A percentile compares a stretch with the other conserved stretches of the same genome.
Conservation (phyloP, 495 filamentous ascomycete species). For the Tuber brumale region DNA sequence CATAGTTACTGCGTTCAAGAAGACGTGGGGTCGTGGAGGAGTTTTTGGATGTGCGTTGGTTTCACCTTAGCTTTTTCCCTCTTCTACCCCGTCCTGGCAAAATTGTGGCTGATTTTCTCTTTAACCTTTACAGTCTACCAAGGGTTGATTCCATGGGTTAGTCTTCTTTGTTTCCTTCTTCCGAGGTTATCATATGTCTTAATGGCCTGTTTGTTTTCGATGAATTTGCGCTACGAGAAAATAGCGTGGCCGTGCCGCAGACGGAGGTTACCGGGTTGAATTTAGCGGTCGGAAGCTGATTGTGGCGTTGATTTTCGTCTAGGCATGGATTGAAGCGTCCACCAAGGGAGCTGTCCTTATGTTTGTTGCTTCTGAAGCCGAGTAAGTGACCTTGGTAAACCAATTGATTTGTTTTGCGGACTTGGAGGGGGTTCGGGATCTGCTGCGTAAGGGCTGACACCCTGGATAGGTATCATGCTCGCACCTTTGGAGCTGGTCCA, state of each 20-base stretch:
- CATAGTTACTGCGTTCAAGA: conserved; percentile 69
- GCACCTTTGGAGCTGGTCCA: conserved; percentile 68
- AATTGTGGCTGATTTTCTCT: not conserved
- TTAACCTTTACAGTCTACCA: conserved; percentile 69
- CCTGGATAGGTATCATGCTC: conserved; percentile 60
- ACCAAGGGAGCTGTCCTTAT: conserved; percentile 98
- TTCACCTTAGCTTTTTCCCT: conserved; percentile 9
- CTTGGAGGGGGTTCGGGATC: not conserved
- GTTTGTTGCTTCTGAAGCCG: conserved; percentile 97
- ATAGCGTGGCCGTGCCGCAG: not conserved
- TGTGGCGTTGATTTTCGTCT: conserved; percentile 15
- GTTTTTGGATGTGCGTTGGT: conserved; percentile 80
- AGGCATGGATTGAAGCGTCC: conserved; percentile 98
- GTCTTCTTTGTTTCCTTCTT: conserved; percentile 28
- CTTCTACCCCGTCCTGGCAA: conserved; percentile 1
- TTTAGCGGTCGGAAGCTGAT: conserved; percentile 16
- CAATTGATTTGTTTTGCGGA: conserved; percentile 9
- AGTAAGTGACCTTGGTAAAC: conserved; percentile 45
- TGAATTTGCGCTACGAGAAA: conserved; percentile 9
- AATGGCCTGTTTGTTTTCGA: not conserved
- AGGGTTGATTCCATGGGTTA: conserved; percentile 91
- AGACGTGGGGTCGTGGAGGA: conserved; percentile 92
- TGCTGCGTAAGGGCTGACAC: conserved; percentile 14
- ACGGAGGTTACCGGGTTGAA: conserved; percentile 18
- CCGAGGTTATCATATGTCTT: conserved; percentile 9